Conservation (phyloP, 2,329 filamentous ascomycete genomes). For the Thielaviopsis punctulata region DNA sequence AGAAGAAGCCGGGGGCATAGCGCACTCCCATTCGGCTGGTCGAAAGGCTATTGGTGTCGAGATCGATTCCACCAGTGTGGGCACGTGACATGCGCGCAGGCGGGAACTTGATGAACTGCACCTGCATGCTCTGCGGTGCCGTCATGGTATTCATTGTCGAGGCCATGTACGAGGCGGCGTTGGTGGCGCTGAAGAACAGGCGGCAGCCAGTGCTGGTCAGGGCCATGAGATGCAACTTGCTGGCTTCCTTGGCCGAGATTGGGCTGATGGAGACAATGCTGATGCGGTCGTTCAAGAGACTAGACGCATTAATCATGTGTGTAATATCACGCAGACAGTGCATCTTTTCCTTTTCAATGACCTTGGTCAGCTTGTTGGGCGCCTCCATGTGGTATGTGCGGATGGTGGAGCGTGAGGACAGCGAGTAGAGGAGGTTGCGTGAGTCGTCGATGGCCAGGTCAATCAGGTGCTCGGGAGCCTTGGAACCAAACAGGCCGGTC, state of each 20-base stretch:
- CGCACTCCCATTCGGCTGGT: slow-evolving; percentile 35
- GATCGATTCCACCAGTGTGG: slow-evolving; percentile 26
- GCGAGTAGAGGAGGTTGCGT: slow-evolving; percentile 73
- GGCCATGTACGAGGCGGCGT: slow-evolving; percentile 50
- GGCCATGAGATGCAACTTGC: slow-evolving; percentile 75
- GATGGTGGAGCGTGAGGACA: slow-evolving; percentile 77
- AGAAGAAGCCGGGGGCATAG: slow-evolving; percentile 79
- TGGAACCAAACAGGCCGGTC: slow-evolving; percentile 32
- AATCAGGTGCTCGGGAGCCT: slow-evolving; percentile 45
- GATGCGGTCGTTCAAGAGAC: slow-evolving; percentile 51
- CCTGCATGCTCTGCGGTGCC: slow-evolving; percentile 85
- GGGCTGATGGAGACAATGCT: slow-evolving; percentile 71
- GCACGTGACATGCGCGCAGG: slow-evolving; percentile 32
- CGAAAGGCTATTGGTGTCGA: slow-evolving; percentile 31
- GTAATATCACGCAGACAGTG: slow-evolving; percentile 55
- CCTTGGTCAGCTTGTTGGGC: slow-evolving; percentile 40
- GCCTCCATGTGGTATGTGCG: slow-evolving; percentile 76
- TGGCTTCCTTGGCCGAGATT: slow-evolving; percentile 62
- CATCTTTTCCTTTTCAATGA: slow-evolving; percentile 47
- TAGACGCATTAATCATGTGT: slow-evolving; percentile 65
- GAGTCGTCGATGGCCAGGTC: slow-evolving; percentile 82
- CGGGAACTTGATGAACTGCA: slow-evolving; percentile 92
- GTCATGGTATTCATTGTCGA: slow-evolving; percentile 40
- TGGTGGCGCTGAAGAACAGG: slow-evolving; percentile 80
- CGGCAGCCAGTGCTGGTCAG: slow-evolving; percentile 81